Conservation (phyloP, 1,139 yeast species). For the Lodderomyces parapsilosis region DNA sequence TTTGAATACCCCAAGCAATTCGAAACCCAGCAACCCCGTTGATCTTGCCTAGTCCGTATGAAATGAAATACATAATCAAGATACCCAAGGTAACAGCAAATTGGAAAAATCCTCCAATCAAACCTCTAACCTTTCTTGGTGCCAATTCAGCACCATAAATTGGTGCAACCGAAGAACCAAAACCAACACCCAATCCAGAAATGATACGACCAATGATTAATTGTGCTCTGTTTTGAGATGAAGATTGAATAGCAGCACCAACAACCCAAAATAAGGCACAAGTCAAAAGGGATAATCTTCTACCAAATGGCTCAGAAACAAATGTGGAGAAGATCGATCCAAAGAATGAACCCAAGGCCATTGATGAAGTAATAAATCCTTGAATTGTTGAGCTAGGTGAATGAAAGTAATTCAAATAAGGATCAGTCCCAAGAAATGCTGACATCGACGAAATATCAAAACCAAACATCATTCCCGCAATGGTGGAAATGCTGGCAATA, state of each 20-base stretch:
- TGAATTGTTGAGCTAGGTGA: slow-evolving; percentile 43
- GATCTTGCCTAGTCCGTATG: slow-evolving; percentile 51
- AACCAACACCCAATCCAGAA: slow-evolving; percentile 57
- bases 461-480: slow-evolving; percentile 67
- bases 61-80: slow-evolving; percentile 51
- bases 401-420: slow-evolving; percentile 31
- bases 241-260: slow-evolving; percentile 48
- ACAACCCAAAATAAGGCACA: slow-evolving; percentile 49
- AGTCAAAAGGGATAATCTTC: slow-evolving; percentile 52
- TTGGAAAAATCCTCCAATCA: slow-evolving; percentile 49
- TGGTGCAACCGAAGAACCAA: slow-evolving; percentile 58
- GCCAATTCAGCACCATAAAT: slow-evolving; percentile 49
- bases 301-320: slow-evolving; percentile 57
- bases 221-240: slow-evolving; percentile 46
- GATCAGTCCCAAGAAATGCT: slow-evolving; percentile 47
- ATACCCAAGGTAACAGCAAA: slow-evolving; percentile 58
- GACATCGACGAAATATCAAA: slow-evolving; percentile 70
- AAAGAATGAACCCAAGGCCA: slow-evolving; percentile 59
- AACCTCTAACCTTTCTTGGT: slow-evolving; percentile 53
- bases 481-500: slow-evolving; percentile 48
- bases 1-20: slow-evolving; percentile 67
- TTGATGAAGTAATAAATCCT: slow-evolving; percentile 61
- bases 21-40: slow-evolving; percentile 56
- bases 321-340: slow-evolving; percentile 53
- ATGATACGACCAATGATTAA: slow-evolving; percentile 54